Conservation (phyloP, 805 yeast genomes). For the Lipomyces yamadae region DNA sequence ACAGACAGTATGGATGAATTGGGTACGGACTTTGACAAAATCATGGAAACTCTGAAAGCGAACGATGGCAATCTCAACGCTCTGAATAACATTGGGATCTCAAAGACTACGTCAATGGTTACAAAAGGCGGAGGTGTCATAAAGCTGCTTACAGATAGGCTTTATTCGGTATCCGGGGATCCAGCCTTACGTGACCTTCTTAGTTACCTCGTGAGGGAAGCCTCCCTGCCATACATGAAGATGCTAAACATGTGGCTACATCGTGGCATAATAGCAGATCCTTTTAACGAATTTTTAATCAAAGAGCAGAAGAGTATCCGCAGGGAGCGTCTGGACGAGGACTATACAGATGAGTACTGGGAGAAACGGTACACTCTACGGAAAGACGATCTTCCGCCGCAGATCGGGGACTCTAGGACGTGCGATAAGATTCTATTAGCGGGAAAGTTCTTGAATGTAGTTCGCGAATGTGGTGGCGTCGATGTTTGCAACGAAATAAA, state of each 20-base stretch:
- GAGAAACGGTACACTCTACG: slow-evolving; percentile 67
- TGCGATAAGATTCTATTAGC: slow-evolving; percentile 74
- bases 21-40: slow-evolving; percentile 50
- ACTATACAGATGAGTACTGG: slow-evolving; percentile 50
- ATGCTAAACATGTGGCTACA: slow-evolving; percentile 83
- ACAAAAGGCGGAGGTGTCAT: slow-evolving; percentile 78
- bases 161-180: slow-evolving; percentile 70
- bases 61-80: slow-evolving; percentile 43
- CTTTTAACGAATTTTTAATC: slow-evolving; percentile 82
- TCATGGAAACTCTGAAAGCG: slow-evolving; percentile 50
- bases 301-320: slow-evolving; percentile 46
- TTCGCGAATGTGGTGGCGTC: slow-evolving; percentile 61
- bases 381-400: slow-evolving; percentile 73
- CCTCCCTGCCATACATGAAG: slow-evolving; percentile 64
- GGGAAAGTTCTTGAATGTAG: slow-evolving; percentile 81
- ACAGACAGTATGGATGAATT: slow-evolving; percentile 42
- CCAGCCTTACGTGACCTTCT: slow-evolving; percentile 58
- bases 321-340: slow-evolving; percentile 40
- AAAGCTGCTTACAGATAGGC: slow-evolving; percentile 61
- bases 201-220: slow-evolving; percentile 56
- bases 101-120: slow-evolving; percentile 37
- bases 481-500: slow-evolving; percentile 42
- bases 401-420: slow-evolving; percentile 56
- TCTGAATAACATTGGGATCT: slow-evolving; percentile 32
- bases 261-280: slow-evolving; percentile 75